Evolutionary conservation across 2,329 filamentous ascomycete species (phyloP), one percentile per base, ranked within the genome.

Genomic region (Dactylellina sp.): DNA sequence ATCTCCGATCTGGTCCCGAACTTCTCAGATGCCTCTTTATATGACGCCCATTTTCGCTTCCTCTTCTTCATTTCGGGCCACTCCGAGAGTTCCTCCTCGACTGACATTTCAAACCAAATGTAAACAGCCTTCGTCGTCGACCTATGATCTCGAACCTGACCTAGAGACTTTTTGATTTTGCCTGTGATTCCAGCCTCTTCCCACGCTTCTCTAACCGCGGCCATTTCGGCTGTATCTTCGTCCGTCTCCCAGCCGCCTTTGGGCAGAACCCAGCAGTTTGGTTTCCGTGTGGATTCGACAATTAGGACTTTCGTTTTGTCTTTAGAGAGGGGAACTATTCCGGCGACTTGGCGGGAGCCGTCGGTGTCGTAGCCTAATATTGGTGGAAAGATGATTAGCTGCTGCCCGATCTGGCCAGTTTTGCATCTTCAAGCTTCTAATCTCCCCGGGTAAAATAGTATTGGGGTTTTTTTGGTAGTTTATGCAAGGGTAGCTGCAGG

Each of bases 191-290:
- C 95, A 44, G 93, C 95, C 83, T 98, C 95, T 84, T 98, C 95
- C 95, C 95, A 98, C 75, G 95, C 95, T 82, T 99, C 95, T 77
- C 95, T 85, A 49, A 61, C 85, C 85, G 90, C 82, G 64, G 95
- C 95, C 66, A 95, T 91, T 81, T 94, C 87, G 75, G 90, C 88
- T 76, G 91, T 95, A 75, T 89, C 87, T 83, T 99, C 95, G 82
- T 99, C 95, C 35, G 89, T 90, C 82, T 99, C 95, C 93, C 95
- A 99, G 74, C 95, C 95, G 80, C 95, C 95, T 82, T 99, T 99
- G 74, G 95, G 95, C 71, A 99, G 86, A 46, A 99, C 95, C 95
- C 95, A 99, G 60, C 77, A 76, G 79, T 91, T 92, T 81, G 92
- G 92, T 79, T 93, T 89, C 76, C 92, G 88, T 59, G 91, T 94